Base-by-base conservation (phyloP, 1,284 basidiomycete genomes). In the Laetiporus sulphureus region DNA sequence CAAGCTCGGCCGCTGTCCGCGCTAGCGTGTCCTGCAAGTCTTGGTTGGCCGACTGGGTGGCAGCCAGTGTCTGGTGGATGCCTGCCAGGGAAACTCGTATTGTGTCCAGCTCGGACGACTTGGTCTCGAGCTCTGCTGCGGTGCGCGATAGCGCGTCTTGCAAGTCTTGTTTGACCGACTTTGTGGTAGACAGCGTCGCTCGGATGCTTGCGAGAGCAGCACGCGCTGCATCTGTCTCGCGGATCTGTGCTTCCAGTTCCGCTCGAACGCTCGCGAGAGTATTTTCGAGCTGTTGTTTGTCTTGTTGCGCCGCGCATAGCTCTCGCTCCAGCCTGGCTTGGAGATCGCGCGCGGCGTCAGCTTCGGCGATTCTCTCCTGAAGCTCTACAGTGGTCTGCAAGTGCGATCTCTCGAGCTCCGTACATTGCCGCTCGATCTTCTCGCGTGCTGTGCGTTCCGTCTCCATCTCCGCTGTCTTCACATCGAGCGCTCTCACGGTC, bases 1-100 rank as follows among this genome's bases (percentile, higher is more conserved):
- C 38, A 6, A 40, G 30, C n/a, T 40, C 38, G 4, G 38, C 38
- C 5, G 38, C 32, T 12, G 31, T 40, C 13, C 23, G 29, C 12
- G 27, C 38, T 13, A 30, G 38, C 13, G 38, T 31, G 21, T 40
- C 38, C 31, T 32, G 29, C 18, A 40, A 21, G 20, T 30, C 11
- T 20, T 32, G 22, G 30, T 31, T 24, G 19, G 29, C 38, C 25
- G 24, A 21, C n/a, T 40, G 38, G 6, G 31, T 22, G 5, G 30
- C 31, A 5, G n/a, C 32, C 20, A 40, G 30, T 16, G 29, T 31
- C 7, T 21, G 21, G 18, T 32, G 22, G 27, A 32, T 27, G 6
- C n/a, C 22, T 31, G 20, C 18, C 4, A 20, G 38, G 20, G 25
- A 21, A 21, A 13, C 23, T 5, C 38, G 38, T 21, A 32, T 31